phyloP scores from a whole-genome alignment of 2,329 filamentous ascomycete species.

The Alternaria sp. region DNA sequence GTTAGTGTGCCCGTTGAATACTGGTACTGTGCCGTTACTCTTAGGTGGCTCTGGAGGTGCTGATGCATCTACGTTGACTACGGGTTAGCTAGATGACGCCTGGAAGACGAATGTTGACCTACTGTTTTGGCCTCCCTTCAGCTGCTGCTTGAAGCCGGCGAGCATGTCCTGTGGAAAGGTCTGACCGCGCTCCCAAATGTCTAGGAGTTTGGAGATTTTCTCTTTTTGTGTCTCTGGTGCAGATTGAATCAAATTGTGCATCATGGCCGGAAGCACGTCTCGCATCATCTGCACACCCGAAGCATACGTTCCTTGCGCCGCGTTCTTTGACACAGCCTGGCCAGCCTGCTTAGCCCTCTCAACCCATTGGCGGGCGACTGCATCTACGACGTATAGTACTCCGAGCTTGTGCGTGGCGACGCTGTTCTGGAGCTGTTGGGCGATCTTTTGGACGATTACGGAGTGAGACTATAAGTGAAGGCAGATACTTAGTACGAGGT shows the following conservation, averaged over 20 bases:
- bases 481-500: slow-evolving; percentile 32
- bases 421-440: slow-evolving; percentile 95
- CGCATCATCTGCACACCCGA: slow-evolving; percentile 96
- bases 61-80: slow-evolving; percentile 21
- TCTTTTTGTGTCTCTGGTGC: slow-evolving; percentile 95
- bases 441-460: slow-evolving; percentile 93
- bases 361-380: slow-evolving; percentile 98
- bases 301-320: slow-evolving; percentile 89
- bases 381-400: slow-evolving; percentile 99
- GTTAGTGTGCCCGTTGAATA: slow-evolving; percentile 35
- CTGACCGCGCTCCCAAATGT: slow-evolving; percentile 96
- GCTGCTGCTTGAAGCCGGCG: slow-evolving; percentile 79
- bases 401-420: slow-evolving; percentile 96
- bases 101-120: slow-evolving; percentile 54
- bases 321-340: slow-evolving; percentile 77
- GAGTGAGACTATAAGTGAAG: slow-evolving; percentile 77
- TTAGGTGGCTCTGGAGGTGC: slow-evolving; percentile 39
- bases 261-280: slow-evolving; percentile 88
- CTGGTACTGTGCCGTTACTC: slow-evolving; percentile 26
- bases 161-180: slow-evolving; percentile 87
- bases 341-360: slow-evolving; percentile 88
- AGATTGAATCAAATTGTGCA: slow-evolving; percentile 91
- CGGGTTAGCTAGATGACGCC: slow-evolving; percentile 16
- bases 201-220: slow-evolving; percentile 92
- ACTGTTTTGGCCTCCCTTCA: slow-evolving; percentile 70